Base-by-base conservation (phyloP, 2,329 filamentous ascomycete genomes). In the Ustilaginoidea virens region DNA sequence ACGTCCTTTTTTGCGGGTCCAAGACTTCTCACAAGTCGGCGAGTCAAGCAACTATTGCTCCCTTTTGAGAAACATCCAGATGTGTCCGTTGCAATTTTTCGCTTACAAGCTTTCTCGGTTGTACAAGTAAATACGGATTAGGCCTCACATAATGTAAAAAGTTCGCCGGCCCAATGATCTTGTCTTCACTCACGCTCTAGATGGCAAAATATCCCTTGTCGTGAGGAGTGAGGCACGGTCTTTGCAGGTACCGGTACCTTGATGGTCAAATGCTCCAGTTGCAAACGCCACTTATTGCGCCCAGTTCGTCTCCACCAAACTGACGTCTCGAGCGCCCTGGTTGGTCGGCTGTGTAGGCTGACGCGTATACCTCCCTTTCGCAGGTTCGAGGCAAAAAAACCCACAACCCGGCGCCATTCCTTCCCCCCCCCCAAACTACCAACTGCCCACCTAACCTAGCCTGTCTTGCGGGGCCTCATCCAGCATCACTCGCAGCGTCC, bases 321-420 rank as follows among this genome's bases (percentile, higher is more conserved):
- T 23, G 26, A 15, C 23, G 9, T 10, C 26, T 25, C 17, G 29
- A 28, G 17, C 16, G 23, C 36, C 13, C 17, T 47, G 35, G 52
- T 52, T 52, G 49, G 49, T 25, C 33, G 37, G 34, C 25, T 29
- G 32, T 33, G 38, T 36, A 37, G 42, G 49, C 49, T 53, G 49
- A 53, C 49, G 49, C 49, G 49, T 52, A 52, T 51, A 51, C 47
- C 48, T 43, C 39, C 43, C 29, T 25, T 12, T n/a, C 23, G 15
- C 7, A 22, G 32, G 29, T 25, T 31, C 25, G 30, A 26, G 16
- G 29, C 28, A 28, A 27, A 25, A 14, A 14, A 17, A 15, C 25
- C 27, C 27, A 30, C 25, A 30, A 22, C 27, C 12, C 12, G 13
- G 10, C 23, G 19, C 28, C 18, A 27, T 27, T 14, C 24, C 23